Evolutionary conservation across 2,329 filamentous ascomycete species (phyloP), one percentile per base, ranked within the genome.

Genomic region (Pseudocercospora fuligena): DNA sequence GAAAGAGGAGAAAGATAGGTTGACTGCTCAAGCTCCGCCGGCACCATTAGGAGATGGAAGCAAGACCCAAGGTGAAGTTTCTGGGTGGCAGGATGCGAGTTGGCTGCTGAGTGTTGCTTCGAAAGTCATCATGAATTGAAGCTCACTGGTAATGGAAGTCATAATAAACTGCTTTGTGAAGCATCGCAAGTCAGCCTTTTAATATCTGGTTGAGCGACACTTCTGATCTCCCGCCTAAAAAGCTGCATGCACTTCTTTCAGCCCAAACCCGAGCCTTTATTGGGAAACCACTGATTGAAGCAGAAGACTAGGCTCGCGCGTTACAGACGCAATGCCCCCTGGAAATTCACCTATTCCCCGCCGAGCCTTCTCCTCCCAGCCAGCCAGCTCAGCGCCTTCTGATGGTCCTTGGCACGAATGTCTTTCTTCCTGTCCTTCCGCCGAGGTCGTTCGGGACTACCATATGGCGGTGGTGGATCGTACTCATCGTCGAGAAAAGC

Each of bases 31-130:
- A 21, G 69, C 71, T 7, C 73, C 72, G 11, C 66, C 73, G 23
- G 76, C 82, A 19, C 73, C 76, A 1, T 7, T 66, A n/a, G 70
- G 74, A 3, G 78, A 79, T 49, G 77, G 77, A 0, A 81, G 81
- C 53, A 77, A 79, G 68, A 73, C 73, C 71, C 60, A 74, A 70
- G 69, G 80, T 73, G 72, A 76, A 73, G 85, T 64, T 33, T 69
- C 84, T 5, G 85, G 85, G 0, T 88, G 86, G 86, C 81, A 84
- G 66, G 86, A 88, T 78, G 86, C 84, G 33, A 82, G 83, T 31
- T 88, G 86, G 86, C 73, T 88, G 65, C 75, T 88, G 65, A 84
- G 84, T 59, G 82, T 86, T 49, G 84, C 86, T 9, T 78, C 78
- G 0, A 84, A 83, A 66, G 82, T 58, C 56, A 58, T 58, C 19